These are phyloP conservation scores for Lachnellula suecica DNA, from an alignment of 2,329 filamentous ascomycete genomes.

Conservation along the genomic window DNA sequence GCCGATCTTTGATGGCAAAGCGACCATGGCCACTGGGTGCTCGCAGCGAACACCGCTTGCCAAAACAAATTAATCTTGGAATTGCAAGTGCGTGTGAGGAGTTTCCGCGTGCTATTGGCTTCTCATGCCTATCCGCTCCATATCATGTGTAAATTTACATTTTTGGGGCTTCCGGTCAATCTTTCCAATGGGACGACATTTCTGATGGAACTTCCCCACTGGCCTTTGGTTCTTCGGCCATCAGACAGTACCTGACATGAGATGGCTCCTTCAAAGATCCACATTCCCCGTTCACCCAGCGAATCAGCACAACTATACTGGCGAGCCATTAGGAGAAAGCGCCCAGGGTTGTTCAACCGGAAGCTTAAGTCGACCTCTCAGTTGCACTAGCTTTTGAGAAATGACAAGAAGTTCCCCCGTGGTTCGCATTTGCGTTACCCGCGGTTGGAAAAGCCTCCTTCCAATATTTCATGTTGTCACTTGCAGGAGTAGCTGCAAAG, in stretches of 20 bases:
- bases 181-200: not conserved
- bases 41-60: no score
- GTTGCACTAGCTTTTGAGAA: conserved; percentile 7
- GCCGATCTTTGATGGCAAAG: no score
- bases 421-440: conserved; percentile 14
- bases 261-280: not conserved
- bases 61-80: no score
- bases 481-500: conserved; percentile 18
- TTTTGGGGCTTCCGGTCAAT: not conserved
- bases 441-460: conserved; percentile 4
- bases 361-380: conserved; percentile 19
- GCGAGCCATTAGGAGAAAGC: not conserved
- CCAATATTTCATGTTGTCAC: conserved; percentile 8
- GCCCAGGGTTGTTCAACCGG: not conserved
- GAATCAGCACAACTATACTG: conserved; percentile 3
- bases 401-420: not conserved
- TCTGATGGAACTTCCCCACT: not conserved
- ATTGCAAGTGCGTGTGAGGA: not conserved
- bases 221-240: not conserved
- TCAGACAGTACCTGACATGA: not conserved
- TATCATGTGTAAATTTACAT: not conserved
- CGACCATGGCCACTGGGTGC: no score
- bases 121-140: not conserved
- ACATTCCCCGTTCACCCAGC: conserved; percentile 1
- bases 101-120: not conserved